phyloP scores from a whole-genome alignment of 805 yeast genomes.

The Limtongozyma cylindracea region DNA sequence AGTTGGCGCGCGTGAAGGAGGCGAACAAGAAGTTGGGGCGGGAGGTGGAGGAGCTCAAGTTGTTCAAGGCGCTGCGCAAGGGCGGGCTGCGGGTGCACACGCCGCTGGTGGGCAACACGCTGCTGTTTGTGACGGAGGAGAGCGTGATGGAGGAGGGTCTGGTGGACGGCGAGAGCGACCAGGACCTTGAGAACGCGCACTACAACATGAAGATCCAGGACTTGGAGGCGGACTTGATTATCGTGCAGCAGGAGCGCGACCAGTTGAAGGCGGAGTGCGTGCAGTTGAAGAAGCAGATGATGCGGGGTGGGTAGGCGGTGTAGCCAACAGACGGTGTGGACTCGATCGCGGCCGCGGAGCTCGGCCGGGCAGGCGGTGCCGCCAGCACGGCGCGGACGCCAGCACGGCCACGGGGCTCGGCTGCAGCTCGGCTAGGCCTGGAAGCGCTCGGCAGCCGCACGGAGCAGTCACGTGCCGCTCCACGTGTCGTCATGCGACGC shows the following conservation, averaged over 20 bases:
- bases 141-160: too few relatives aligned
- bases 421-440: too few relatives aligned
- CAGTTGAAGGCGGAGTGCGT: conserved; percentile 39
- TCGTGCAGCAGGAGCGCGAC: conserved; percentile 66
- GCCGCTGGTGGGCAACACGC: conserved; percentile 1
- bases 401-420: too few relatives aligned
- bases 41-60: conserved; percentile 45
- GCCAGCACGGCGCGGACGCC: too few relatives aligned
- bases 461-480: too few relatives aligned
- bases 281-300: conserved; percentile 31
- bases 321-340: too few relatives aligned
- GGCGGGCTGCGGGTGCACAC: conserved; percentile 5
- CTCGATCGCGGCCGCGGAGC: too few relatives aligned
- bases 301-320: too few relatives aligned
- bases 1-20: conserved; percentile 33
- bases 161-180: conserved; percentile 9
- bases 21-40: conserved; percentile 25
- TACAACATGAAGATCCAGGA: conserved; percentile 59
- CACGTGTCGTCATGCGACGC: too few relatives aligned
- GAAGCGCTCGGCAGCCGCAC: too few relatives aligned
- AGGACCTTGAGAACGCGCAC: conserved; percentile 18
- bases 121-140: too few relatives aligned
- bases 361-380: too few relatives aligned
- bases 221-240: conserved; percentile 60
- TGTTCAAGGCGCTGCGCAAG: conserved; percentile 16